Percentiles rank a stretch among this genome's conserved stretches.
These are phyloP conservation scores for Epichloe coenophiala DNA, from an alignment of 2,329 filamentous ascomycete species.

Conservation along the genomic window DNA sequence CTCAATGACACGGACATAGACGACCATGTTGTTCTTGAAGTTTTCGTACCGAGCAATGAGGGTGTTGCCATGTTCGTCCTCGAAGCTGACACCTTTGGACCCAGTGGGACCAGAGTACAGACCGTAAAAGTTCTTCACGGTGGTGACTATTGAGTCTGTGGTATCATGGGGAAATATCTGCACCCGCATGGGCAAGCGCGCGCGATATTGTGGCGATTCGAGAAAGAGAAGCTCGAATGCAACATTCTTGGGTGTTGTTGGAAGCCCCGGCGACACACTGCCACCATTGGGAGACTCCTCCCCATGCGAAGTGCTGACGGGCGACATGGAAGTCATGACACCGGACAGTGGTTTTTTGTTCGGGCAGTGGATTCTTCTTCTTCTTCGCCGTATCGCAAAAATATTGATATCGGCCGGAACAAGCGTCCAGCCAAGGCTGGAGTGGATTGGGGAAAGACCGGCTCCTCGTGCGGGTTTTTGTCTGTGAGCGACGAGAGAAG, in stretches of 20 bases:
- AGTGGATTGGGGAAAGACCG: conserved; percentile 11
- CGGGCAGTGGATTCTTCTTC: not conserved
- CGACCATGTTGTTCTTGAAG: conserved; percentile 80
- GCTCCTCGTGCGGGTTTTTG: conserved; percentile 23
- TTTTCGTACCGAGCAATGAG: conserved; percentile 96
- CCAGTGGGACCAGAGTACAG: conserved; percentile 64
- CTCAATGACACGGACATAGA: conserved; percentile 79
- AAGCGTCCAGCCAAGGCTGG: conserved; percentile 9
- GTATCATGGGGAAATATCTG: conserved; percentile 93
- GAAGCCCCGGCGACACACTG: conserved; percentile 33
- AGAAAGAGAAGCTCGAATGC: conserved; percentile 64
- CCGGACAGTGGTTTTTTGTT: not conserved
- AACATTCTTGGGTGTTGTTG: conserved; percentile 53
- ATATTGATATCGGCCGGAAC: conserved; percentile 7
- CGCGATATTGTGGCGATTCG: conserved; percentile 53
- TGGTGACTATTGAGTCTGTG: conserved; percentile 94
- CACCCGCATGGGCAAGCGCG: conserved; percentile 70
- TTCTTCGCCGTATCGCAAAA: not conserved
- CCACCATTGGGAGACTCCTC: conserved; percentile 26
- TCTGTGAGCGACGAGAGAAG: not conserved
- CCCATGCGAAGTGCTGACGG: conserved; percentile 22
- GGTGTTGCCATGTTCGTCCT: conserved; percentile 77
- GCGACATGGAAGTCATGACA: conserved; percentile 34
- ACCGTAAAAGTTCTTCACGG: conserved; percentile 98
- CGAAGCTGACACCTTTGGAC: conserved; percentile 81